Evolutionary conservation across 2,329 filamentous ascomycete species (phyloP).

Genomic region (Colletotrichum lindemuthianum): DNA sequence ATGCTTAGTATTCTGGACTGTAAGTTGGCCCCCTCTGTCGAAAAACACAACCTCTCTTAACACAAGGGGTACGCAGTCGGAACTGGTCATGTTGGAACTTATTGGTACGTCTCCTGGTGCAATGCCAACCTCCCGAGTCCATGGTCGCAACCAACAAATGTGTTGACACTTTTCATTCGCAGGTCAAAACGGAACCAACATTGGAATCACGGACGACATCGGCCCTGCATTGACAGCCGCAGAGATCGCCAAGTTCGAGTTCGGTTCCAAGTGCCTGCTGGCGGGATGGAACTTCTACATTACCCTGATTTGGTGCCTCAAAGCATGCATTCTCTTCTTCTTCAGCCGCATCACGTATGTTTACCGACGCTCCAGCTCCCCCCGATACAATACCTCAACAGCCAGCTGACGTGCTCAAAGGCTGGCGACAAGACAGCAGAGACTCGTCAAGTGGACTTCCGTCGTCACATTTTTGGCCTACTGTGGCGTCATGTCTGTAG

Average conservation of each 20-base stretch:
- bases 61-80: background rate
- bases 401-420: conserved; percentile 35
- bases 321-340: conserved; percentile 55
- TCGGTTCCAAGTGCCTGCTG: conserved; percentile 48
- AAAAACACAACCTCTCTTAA: background rate
- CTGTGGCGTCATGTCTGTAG: conserved; percentile 44
- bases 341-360: conserved; percentile 54
- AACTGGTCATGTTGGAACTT: conserved; percentile 25
- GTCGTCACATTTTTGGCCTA: conserved; percentile 45
- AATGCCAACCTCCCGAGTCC: background rate
- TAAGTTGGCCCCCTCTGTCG: conserved; percentile 32
- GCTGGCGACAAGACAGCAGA: conserved; percentile 49
- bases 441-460: conserved; percentile 48
- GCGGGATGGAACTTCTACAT: conserved; percentile 54
- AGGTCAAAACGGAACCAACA: conserved; percentile 52
- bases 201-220: conserved; percentile 46
- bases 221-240: conserved; percentile 43
- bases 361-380: background rate
- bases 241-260: conserved; percentile 42
- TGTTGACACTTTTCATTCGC: conserved; percentile 6
- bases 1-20: conserved; percentile 51
- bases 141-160: background rate
- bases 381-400: background rate
- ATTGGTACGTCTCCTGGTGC: conserved; percentile 1
- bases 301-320: conserved; percentile 54